Percentiles rank a stretch among this genome's conserved stretches.
phyloP scores from a whole-genome alignment of 2,329 filamentous ascomycete genomes.

The Aspergillus nomiae region DNA sequence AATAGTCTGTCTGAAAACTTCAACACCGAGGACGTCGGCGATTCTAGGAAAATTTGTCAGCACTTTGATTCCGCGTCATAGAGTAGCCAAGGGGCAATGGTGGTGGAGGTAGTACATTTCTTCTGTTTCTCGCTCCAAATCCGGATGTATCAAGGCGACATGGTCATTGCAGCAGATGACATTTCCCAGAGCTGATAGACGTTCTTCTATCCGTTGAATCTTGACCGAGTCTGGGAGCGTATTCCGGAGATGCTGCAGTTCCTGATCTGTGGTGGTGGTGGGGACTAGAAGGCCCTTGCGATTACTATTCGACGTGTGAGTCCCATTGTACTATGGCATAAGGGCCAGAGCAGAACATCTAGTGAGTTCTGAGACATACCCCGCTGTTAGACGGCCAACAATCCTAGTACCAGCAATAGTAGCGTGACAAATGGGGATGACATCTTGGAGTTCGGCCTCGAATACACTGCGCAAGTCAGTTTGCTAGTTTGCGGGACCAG shows the following conservation, averaged over 20 bases:
- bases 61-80: background rate
- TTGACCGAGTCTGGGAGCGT: conserved; percentile 87
- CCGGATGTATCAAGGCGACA: conserved; percentile 93
- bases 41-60: conserved; percentile 52
- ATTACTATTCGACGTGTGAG: conserved; percentile 61
- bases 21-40: conserved; percentile 74
- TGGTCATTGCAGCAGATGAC: conserved; percentile 97
- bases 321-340: background rate
- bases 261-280: conserved; percentile 94
- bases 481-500: background rate
- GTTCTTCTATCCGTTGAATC: conserved; percentile 97
- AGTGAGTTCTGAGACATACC: conserved; percentile 54
- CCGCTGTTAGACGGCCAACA: conserved; percentile 90
- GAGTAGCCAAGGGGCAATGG: background rate
- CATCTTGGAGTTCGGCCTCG: conserved; percentile 95
- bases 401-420: conserved; percentile 97
- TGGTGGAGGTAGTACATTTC: conserved; percentile 64
- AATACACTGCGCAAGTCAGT: conserved; percentile 67
- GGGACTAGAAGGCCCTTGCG: conserved; percentile 95
- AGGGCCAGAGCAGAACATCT: background rate
- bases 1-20: conserved; percentile 78
- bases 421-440: conserved; percentile 94
- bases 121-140: conserved; percentile 95
- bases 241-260: conserved; percentile 95
- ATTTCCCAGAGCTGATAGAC: conserved; percentile 91